Evolutionary conservation across 495 filamentous ascomycete genomes (phyloP), one percentile per base, ranked within the genome.

Genomic region (Cryomyces minteri): DNA sequence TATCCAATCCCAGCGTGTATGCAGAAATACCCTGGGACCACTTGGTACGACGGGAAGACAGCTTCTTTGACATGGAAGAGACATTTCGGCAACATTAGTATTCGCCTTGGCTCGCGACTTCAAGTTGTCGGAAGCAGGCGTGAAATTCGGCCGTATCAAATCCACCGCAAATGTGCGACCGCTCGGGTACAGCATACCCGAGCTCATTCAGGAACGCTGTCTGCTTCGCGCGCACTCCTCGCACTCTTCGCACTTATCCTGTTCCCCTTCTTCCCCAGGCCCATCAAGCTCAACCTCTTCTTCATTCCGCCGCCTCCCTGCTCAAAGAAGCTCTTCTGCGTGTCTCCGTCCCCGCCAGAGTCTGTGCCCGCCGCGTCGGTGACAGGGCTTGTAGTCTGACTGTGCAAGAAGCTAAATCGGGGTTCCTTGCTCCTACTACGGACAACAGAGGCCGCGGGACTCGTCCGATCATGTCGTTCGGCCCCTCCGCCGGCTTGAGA

Each of bases 271-370:
- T 75, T 76, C 36, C 76, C 75, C 48, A 84, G 56, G 46, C 74
- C 74, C 50, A 88, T 51, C 41, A 78, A 55, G 51, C 80, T 85
- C 43, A 87, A 61, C 53, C 83, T 59, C 61, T 80, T 85, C 62
- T 73, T 73, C 44, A 86, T 70, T 48, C 73, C 78, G 5, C 71
- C 66, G n/a, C 51, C 40, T 32, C 44, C 44, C 45, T 58, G 48
- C 34, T 46, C 47, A 43, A 29, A 50, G 42, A 28, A 40, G 43
- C 55, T 41, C 57, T 59, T 52, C 52, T 62, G 55, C 55, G 54
- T 45, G 46, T 60, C 45, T 48, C 55, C 58, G 56, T 43, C 50
- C 52, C 47, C 52, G 34, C n/a, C 43, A 25, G 9, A 8, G 14
- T 6, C 40, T 39, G 42, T 10, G 1, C 47, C 40, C 28, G 29